Base-by-base conservation (phyloP, 192 early-diverging fungal species). In the Geranomyces variabilis region DNA sequence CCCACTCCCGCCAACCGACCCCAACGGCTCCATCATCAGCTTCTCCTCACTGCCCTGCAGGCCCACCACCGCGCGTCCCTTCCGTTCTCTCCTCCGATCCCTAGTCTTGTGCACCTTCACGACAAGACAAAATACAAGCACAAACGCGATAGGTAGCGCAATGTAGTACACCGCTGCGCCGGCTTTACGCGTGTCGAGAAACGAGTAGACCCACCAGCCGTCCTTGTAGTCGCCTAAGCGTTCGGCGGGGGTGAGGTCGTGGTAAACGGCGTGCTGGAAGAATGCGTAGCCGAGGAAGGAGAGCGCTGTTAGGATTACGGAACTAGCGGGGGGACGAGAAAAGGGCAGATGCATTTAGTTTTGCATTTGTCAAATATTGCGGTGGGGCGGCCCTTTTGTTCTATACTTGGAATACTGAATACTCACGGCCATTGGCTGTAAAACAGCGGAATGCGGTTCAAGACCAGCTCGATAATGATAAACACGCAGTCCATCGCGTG, bases 141-240 rank as follows among this genome's bases (percentile, higher is more conserved):
- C 29, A 34, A 79, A 75, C 15, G 24, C 63, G n/a, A 75, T 1
- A 5, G 55, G 14, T 3, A 79, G 63, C 1, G n/a, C 70, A 53
- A 75, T 47, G 53, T 79, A 79, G 22, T 55, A 79, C 0, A 44
- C 58, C 53, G 29, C 34, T 1, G 78, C 74, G n/a, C 31, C 26
- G 41, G 63, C 17, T n/a, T 71, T 61, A 1, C 57, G 36, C 21
- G 74, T 75, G 70, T 79, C 74, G 21, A 79, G 70, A 64, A 79
- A 79, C 34, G 47, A n/a, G 60, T 79, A 79, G 29, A 75, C 74
- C 78, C 78, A 79, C 41, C 57, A 72, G 15, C 78, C 77, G 64
- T 66, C 9, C 13, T 62, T 69, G 26, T 60, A 33, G 58, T 33
- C 31, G 2, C 22, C 29, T n/a, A 15, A 3, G 51, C 21, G 33